Evolutionary conservation across 257 asterid species (phyloP), one percentile per base, ranked within the genome.

Genomic region (Penstemon newberryi): DNA sequence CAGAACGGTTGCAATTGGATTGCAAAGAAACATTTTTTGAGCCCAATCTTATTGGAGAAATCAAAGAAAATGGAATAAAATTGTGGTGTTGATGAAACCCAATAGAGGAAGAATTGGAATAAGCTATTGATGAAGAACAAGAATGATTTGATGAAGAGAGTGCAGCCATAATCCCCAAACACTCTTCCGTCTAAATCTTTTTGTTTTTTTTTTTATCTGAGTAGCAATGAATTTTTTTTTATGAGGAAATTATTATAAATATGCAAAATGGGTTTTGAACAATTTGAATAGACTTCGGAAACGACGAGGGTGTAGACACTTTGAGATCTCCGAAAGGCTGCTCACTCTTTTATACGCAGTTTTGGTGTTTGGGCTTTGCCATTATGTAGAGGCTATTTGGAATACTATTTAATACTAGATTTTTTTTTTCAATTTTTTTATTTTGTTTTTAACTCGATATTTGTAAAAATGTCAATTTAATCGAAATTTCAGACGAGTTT

Each of bases 321-420:
- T 84, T 84, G 97, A 83, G 76, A 89, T 80, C 90, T 85, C 92
- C 92, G 95, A 89, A 85, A 83, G 92, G 96, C 79, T 79, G 89
- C 71, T 65, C 4, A 54, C 10, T 64, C n/a, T 6, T 64, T 19
- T 15, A 43, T 5, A 43, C 65, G 2, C 33, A 25, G 33, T 41
- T 60, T 33, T 42, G 8, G 59, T 46, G 67, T 71, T 13, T 13
- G 56, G 55, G 36, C 60, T 42, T 52, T 46, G 52, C 52, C 52
- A 46, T 46, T 46, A 4, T 25, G 33, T 25, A 25, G 33, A 25
- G 33, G 33, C 33, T 25, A 25, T 25, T 25, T 25, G 33, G 33
- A 25, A 25, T 15, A 15, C 18, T 15, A 15, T 15, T 15, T 15
- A 15, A 15, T 15, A 15, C 18, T 15, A 15, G 18, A 15, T 15